A percentile compares a stretch with the other conserved stretches of the same genome.
These are phyloP conservation scores for Aristolochia californica DNA, from an alignment of 164 flowering plant species.

Conservation along the genomic window DNA sequence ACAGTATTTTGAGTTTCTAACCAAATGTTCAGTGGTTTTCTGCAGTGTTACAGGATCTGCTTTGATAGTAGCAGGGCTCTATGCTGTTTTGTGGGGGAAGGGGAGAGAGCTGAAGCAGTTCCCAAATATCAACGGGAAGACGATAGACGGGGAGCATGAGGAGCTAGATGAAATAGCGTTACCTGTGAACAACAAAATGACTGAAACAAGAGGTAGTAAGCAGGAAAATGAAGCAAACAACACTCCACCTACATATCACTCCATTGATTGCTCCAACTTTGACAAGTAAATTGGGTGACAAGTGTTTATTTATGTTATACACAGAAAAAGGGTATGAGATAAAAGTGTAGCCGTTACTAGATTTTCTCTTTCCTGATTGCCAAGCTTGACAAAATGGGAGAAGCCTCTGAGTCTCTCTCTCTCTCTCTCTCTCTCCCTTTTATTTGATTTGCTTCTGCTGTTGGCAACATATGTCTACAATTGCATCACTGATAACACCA, in stretches of 20 bases:
- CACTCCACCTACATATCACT: neutral
- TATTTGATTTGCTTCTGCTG: too few relatives aligned
- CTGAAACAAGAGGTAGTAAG: neutral
- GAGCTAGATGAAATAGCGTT: constrained; percentile 6
- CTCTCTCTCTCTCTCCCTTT: too few relatives aligned
- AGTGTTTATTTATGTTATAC: too few relatives aligned
- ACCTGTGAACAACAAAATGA: constrained; percentile 7
- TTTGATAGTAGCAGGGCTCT: constrained; percentile 64
- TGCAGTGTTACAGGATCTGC: constrained; percentile 54
- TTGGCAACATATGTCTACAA: too few relatives aligned
- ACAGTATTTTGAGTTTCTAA: neutral
- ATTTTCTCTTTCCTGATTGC: too few relatives aligned
- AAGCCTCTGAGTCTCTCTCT: too few relatives aligned
- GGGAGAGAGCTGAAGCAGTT: constrained; percentile 27
- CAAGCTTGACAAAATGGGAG: too few relatives aligned
- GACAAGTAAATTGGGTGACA: neutral
- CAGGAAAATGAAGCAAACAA: neutral
- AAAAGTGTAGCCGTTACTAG: too few relatives aligned
- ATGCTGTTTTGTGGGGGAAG: constrained; percentile 81
- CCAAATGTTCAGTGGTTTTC: neutral
- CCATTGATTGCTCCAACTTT: constrained; percentile 8
- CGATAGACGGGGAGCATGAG: neutral
- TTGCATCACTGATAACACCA: too few relatives aligned
- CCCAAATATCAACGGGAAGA: constrained; percentile 1
- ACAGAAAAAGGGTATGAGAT: too few relatives aligned